These are phyloP conservation scores for Hevea brasiliensis DNA, from an alignment of 345 rosid species.

Conservation along the genomic window DNA sequence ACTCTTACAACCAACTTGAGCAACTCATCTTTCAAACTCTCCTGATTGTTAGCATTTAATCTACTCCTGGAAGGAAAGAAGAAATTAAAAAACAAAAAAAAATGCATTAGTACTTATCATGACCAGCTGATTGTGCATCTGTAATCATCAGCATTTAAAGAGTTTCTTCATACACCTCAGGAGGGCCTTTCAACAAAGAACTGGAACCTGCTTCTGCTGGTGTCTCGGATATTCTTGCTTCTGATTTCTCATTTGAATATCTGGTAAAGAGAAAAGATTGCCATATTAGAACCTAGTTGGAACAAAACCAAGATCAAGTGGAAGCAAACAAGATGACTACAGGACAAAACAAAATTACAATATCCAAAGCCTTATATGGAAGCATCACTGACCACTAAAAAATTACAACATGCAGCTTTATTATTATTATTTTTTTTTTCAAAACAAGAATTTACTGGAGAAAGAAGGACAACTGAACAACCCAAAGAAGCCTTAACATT, in stretches of 20 bases:
- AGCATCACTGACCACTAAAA: too few species aligned
- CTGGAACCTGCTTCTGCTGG: conserved; percentile 44
- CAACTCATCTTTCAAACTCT: background rate
- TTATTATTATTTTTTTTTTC: too few species aligned
- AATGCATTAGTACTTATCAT: background rate
- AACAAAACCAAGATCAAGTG: background rate
- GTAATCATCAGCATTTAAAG: background rate
- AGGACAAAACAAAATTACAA: conserved; percentile 14
- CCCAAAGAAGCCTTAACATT: background rate
- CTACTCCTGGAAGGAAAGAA: conserved; percentile 20
- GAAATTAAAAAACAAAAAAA: background rate
- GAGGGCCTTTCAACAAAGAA: conserved; percentile 33
- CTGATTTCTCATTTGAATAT: conserved; percentile 91
- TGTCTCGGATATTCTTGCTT: conserved; percentile 62
- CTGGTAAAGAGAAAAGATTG: conserved; percentile 29
- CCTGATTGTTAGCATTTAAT: background rate
- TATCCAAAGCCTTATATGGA: too few species aligned
- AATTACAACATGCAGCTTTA: too few species aligned
- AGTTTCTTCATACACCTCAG: conserved; percentile 43
- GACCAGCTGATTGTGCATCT: background rate
- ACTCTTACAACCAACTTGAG: background rate
- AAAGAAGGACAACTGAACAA: background rate
- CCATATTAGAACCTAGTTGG: background rate
- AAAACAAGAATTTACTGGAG: conserved; percentile 2
- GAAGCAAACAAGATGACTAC: background rate